Evolutionary conservation across 2,329 filamentous ascomycete genomes (phyloP).

Genomic region (Mycosphaerella arachidis): DNA sequence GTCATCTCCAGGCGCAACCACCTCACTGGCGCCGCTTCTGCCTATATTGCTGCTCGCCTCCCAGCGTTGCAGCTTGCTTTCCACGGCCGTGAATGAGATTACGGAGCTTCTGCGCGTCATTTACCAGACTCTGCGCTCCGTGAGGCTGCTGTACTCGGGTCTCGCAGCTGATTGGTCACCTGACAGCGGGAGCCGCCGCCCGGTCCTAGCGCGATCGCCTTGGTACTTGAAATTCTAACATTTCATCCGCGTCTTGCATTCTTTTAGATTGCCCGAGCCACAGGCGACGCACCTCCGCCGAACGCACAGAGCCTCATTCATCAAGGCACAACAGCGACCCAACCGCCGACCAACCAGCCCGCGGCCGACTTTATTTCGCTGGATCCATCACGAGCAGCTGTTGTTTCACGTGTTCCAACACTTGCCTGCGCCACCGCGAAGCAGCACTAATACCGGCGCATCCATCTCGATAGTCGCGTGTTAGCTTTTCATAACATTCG

Average conservation of each 20-base stretch:
- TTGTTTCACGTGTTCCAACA: slow-evolving; percentile 1
- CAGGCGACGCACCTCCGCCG: slow-evolving; percentile 2
- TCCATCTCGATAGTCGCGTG: slow-evolving; percentile 7
- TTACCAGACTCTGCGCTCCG: background rate
- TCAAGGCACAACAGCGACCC: slow-evolving; percentile 15
- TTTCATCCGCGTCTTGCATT: slow-evolving; percentile 2
- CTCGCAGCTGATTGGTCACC: background rate
- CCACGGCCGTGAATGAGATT: background rate
- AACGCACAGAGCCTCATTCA: slow-evolving; percentile 15
- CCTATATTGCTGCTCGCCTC: background rate
- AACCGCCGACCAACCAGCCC: slow-evolving; percentile 2
- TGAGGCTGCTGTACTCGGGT: background rate
- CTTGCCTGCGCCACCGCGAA: background rate
- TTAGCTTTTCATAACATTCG: slow-evolving; percentile 4
- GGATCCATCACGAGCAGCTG: background rate
- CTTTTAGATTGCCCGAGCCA: slow-evolving; percentile 3
- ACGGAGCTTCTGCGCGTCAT: background rate
- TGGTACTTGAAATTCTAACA: background rate
- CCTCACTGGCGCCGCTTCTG: background rate
- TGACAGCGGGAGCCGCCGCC: background rate
- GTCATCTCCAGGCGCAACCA: background rate
- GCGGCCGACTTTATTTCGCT: background rate
- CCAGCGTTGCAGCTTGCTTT: background rate
- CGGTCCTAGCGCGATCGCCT: background rate
- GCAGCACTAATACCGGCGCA: slow-evolving; percentile 1